Evolutionary conservation across 768 basidiomycete species (phyloP).

Genomic region (Pleurotus tuber-regium): DNA sequence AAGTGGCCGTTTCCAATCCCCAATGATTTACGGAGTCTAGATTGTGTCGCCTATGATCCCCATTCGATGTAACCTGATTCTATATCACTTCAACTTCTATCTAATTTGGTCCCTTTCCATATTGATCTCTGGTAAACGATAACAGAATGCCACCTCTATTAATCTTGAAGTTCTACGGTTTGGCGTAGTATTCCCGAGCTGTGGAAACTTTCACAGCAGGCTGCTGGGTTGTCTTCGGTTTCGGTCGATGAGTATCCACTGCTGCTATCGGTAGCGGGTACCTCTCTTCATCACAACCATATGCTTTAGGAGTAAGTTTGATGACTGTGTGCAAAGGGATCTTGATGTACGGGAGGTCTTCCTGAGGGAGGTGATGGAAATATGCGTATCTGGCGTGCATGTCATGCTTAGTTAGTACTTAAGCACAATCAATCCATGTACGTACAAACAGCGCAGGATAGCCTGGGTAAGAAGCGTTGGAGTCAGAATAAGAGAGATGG

Average conservation of each 20-base stretch:
- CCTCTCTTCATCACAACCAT: constrained; percentile 97
- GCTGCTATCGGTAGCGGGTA: constrained; percentile 90
- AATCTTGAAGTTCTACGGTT: constrained; percentile 11
- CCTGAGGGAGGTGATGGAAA: constrained; percentile 90
- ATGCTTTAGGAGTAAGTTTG: constrained; percentile 96
- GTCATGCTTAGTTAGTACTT: not conserved
- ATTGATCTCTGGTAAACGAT: too few species aligned
- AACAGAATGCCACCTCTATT: too few species aligned
- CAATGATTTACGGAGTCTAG: too few species aligned
- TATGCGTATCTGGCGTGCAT: constrained; percentile 80
- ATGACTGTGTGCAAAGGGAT: constrained; percentile 97
- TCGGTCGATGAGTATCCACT: constrained; percentile 88
- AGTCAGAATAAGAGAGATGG: not conserved
- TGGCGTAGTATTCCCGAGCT: constrained; percentile 44
- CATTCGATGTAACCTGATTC: too few species aligned
- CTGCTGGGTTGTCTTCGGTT: constrained; percentile 42
- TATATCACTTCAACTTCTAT: too few species aligned
- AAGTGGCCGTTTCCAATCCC: too few species aligned
- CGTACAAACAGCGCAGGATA: constrained; percentile 76
- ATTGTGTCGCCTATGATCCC: too few species aligned
- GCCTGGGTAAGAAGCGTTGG: constrained; percentile 37
- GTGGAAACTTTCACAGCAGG: constrained; percentile 24
- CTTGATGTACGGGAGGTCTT: constrained; percentile 95
- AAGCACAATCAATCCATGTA: constrained; percentile 11
- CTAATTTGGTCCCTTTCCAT: too few species aligned